Base-by-base conservation (phyloP, 2,329 filamentous ascomycete species). In the Sordariomycetes sp. region DNA sequence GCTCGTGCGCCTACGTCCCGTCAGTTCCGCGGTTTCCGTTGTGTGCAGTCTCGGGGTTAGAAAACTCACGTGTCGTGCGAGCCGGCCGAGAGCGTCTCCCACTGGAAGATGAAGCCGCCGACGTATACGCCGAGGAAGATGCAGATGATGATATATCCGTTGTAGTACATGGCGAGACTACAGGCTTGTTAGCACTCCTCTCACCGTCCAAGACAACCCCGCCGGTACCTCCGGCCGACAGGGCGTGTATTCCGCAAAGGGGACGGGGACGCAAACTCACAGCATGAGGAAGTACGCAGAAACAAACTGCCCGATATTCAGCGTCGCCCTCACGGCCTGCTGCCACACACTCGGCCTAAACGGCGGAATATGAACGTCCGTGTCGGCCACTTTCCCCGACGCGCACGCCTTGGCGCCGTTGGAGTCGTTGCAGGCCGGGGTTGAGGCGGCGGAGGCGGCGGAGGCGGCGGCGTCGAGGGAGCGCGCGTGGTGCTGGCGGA, bases 211-310 rank as follows among this genome's bases (percentile, higher is more conserved):
- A 50, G n/a, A 20, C 45, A 24, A 13, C 12, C 32, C 42, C 6
- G 3, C 8, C 42, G 36, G 34, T 6, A 39, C 22, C 53, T 10
- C n/a, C n/a, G n/a, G n/a, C n/a, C n/a, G n/a, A n/a, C n/a, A n/a
- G n/a, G n/a, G n/a, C n/a, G n/a, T n/a, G n/a, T n/a, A n/a, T n/a
- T n/a, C n/a, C n/a, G n/a, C n/a, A n/a, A n/a, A n/a, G n/a, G n/a
- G n/a, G n/a, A n/a, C 4, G 34, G 8, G 42, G 15, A 53, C 1
- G 12, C 12, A 8, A 24, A 62, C 69, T 63, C 66, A 70, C 72
- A 87, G 70, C 89, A 94, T 92, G 64, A 92, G 69, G 62, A 92
- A 82, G 67, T 92, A 94, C 2, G 86, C 87, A 1, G 90, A 78
- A 0, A 81, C 82, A 64, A 92, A 89, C 62, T 88, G 86, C 3